Evolutionary conservation across 2,329 filamentous ascomycete species (phyloP).

Genomic region (Thelonectria discophora): DNA sequence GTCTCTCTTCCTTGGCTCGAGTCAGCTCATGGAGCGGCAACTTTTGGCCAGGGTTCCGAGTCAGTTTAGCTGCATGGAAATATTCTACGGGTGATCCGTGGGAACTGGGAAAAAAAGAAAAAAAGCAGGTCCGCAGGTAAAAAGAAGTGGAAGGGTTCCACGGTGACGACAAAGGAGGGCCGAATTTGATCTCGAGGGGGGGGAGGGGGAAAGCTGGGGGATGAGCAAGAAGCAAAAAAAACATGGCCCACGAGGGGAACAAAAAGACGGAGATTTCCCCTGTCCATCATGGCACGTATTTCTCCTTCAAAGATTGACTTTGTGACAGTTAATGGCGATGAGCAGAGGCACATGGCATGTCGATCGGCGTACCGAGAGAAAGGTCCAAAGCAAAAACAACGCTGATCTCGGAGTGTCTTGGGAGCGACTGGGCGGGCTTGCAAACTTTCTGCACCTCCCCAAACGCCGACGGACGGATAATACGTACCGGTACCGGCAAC

Average conservation of each 20-base stretch:
- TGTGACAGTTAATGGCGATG: not conserved
- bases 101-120: not conserved
- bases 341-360: not conserved
- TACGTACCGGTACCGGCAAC: not conserved
- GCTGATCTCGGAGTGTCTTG: constrained; percentile 12
- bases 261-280: not conserved
- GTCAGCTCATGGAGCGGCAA: constrained; percentile 13
- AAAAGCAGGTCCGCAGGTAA: not conserved
- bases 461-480: constrained; percentile 4
- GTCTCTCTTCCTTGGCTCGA: not conserved
- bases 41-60: constrained; percentile 7
- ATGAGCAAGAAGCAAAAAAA: too few relatives aligned
- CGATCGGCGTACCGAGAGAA: not conserved
- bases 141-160: not conserved
- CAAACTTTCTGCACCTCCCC: not conserved
- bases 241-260: not conserved
- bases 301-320: not conserved
- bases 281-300: not conserved
- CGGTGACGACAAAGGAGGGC: not conserved
- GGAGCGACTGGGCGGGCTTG: not conserved
- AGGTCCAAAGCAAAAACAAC: not conserved
- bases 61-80: constrained; percentile 17
- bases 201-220: too few relatives aligned
- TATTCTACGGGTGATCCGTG: constrained; percentile 1
- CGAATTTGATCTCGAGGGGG: not conserved